Evolutionary conservation across 2,329 filamentous ascomycete genomes (phyloP), one percentile per base, ranked within the genome.

Genomic region (Hymenoscyphus occultus): DNA sequence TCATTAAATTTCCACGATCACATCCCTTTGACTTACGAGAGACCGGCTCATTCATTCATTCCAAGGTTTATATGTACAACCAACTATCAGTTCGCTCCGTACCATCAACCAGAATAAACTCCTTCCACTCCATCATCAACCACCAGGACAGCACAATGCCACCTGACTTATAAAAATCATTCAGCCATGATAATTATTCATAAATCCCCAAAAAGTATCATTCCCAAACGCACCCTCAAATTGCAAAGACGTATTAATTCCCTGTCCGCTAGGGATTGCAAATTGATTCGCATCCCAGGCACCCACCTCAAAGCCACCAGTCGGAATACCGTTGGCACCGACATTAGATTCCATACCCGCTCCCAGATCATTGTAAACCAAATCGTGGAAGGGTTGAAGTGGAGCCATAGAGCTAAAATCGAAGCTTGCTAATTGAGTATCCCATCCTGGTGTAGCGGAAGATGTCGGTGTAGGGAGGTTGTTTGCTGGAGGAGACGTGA

Each of bases 371-470:
- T 87, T 84, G 70, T 83, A 86, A 0, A 85, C 75, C 5, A 88
- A 76, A 68, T 87, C 85, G 22, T 82, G 80, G 65, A 83, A 84
- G 0, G 85, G 82, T 63, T 84, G 86, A 65, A 86, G 79, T 16
- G 84, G 83, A 68, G 82, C 80, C 65, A 88, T 79, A 12, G 77
- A 76, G 28, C 80, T 76, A 70, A 86, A 81, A 69, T 83, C 80
- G 65, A 84, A 82, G 63, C 78, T 75, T 6, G 76, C 75, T 1
- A 82, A 80, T 54, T 60, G 35, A 13, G 28, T 61, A 13, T 71
- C 70, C 69, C 69, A 71, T 5, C 66, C 39, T 1, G 64, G 22
- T 4, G 64, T 22, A 3, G 62, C 13, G 28, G 64, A 48, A 1
- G 67, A 57, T 3, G 48, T 64, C 13, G 64, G 45, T 14, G 40